Percentiles rank a stretch among this genome's conserved stretches.
Evolutionary conservation across 495 filamentous ascomycete genomes (phyloP).

Genomic region (Durotheca rogersii): DNA sequence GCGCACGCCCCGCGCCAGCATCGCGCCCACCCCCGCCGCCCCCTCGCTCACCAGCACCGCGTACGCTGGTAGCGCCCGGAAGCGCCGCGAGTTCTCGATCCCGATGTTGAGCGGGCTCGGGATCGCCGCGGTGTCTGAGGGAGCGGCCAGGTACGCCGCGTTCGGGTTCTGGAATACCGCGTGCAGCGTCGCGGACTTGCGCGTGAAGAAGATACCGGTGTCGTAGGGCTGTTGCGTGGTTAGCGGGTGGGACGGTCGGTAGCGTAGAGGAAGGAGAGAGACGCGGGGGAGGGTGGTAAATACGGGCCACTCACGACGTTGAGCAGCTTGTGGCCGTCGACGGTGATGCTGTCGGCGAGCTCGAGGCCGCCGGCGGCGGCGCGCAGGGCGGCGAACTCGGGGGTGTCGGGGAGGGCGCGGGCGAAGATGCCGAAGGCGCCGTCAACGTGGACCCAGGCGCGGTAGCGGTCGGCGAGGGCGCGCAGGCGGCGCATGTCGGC

Average conservation of each 20-base stretch:
- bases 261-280: background rate
- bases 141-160: slow-evolving; percentile 72
- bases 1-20: slow-evolving; percentile 69
- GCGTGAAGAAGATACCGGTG: slow-evolving; percentile 83
- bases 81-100: slow-evolving; percentile 87
- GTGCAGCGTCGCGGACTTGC: slow-evolving; percentile 54
- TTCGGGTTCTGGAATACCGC: slow-evolving; percentile 80
- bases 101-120: slow-evolving; percentile 85
- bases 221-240: slow-evolving; percentile 68
- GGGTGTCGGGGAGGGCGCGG: slow-evolving; percentile 58
- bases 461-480: slow-evolving; percentile 68
- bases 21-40: slow-evolving; percentile 62
- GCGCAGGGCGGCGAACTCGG: slow-evolving; percentile 60
- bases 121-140: slow-evolving; percentile 50
- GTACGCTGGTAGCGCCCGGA: slow-evolving; percentile 87
- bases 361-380: slow-evolving; percentile 66
- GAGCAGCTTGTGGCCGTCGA: slow-evolving; percentile 88
- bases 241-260: slow-evolving; percentile 4
- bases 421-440: slow-evolving; percentile 87
- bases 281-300: background rate
- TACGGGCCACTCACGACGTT: slow-evolving; percentile 63
- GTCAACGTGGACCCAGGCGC: slow-evolving; percentile 88
- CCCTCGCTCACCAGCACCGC: slow-evolving; percentile 78
- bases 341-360: slow-evolving; percentile 80
- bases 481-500: slow-evolving; percentile 65